Conservation (phyloP, 2,329 filamentous ascomycete genomes). For the Calonectria leucothoes region DNA sequence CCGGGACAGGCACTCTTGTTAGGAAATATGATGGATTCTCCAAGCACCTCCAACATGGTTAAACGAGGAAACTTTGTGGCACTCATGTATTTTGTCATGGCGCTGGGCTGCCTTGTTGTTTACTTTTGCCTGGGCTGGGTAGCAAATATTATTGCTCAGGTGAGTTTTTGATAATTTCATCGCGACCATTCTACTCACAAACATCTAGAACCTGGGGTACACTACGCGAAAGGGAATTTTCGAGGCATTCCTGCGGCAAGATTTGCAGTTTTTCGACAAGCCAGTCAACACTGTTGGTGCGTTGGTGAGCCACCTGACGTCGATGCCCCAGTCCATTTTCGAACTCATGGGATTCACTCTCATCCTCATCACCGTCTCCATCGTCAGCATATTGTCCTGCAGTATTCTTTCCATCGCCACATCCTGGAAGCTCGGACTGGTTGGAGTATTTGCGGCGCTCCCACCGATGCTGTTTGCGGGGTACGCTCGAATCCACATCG, state of each 20-base stretch:
- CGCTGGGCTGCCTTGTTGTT: conserved; percentile 53
- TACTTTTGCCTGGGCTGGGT: conserved; percentile 53
- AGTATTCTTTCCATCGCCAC: conserved; percentile 54
- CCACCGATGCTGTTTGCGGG: conserved; percentile 48
- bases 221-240: conserved; percentile 46
- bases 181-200: background rate
- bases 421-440: conserved; percentile 60
- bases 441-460: conserved; percentile 54
- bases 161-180: background rate
- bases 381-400: conserved; percentile 49
- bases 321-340: conserved; percentile 49
- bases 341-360: conserved; percentile 55
- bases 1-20: background rate
- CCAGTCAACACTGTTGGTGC: conserved; percentile 51
- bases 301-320: conserved; percentile 46
- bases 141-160: conserved; percentile 43
- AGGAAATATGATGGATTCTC: background rate
- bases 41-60: background rate
- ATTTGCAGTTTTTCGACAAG: conserved; percentile 53
- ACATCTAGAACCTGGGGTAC: conserved; percentile 20
- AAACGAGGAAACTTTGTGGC: background rate
- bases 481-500: conserved; percentile 49
- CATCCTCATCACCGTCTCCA: conserved; percentile 47
- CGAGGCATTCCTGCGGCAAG: conserved; percentile 47
- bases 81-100: conserved; percentile 63